Evolutionary conservation across 1,284 basidiomycete genomes (phyloP).

Genomic region (Afroboletus lepidellus): DNA sequence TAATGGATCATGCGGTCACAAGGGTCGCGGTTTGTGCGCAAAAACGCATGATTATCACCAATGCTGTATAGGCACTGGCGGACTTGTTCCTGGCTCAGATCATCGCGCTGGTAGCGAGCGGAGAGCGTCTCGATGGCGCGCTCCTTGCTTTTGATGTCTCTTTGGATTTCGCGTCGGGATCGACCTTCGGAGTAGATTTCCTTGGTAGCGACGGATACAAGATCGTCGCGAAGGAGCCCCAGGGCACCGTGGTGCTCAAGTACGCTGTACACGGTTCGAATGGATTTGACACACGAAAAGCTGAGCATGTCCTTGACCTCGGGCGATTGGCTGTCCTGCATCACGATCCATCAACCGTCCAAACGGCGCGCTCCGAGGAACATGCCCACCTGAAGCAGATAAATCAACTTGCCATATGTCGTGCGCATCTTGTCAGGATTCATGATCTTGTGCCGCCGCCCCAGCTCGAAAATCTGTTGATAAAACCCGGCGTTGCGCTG

Average conservation of each 20-base stretch:
- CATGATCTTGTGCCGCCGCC: conserved; percentile 83
- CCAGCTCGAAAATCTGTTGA: conserved; percentile 72
- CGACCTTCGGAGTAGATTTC: conserved; percentile 76
- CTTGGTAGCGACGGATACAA: conserved; percentile 68
- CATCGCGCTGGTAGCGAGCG: conserved; percentile 54
- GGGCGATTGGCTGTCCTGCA: conserved; percentile 71
- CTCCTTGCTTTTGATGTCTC: conserved; percentile 77
- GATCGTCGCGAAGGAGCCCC: conserved; percentile 69
- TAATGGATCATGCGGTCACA: conserved; percentile 78
- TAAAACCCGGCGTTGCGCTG: conserved; percentile 73
- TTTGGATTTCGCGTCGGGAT: conserved; percentile 69
- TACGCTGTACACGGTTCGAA: conserved; percentile 67
- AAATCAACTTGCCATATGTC: conserved; percentile 81
- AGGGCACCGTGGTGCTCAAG: conserved; percentile 62
- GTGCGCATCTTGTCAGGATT: conserved; percentile 86
- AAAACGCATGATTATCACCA: conserved; percentile 81
- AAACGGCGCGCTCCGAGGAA: not conserved
- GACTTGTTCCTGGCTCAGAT: conserved; percentile 59
- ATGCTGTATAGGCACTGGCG: conserved; percentile 80
- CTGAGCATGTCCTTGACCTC: conserved; percentile 74
- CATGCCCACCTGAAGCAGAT: conserved; percentile 65
- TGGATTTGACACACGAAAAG: conserved; percentile 72
- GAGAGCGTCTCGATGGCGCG: conserved; percentile 75
- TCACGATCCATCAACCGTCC: conserved; percentile 6
- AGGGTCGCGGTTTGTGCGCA: conserved; percentile 77